Percentiles rank a stretch among this genome's conserved stretches.
phyloP scores from a whole-genome alignment of 805 yeast species.

The Kodamaea jinghongensis region DNA sequence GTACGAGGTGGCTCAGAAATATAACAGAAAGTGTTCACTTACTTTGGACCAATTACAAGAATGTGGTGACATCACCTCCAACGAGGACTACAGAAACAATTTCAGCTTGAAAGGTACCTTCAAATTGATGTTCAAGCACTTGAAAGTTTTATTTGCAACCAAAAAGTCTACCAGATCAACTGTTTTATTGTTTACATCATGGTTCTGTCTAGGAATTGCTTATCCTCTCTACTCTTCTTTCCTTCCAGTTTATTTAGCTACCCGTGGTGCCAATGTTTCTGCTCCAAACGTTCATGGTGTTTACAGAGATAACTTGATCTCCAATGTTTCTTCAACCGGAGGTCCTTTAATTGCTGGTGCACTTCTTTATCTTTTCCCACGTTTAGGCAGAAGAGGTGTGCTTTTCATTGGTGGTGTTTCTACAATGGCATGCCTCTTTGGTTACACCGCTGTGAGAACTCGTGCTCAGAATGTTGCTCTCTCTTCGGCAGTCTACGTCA shows the following conservation, averaged over 20 bases:
- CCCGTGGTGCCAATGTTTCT: slow-evolving; percentile 47
- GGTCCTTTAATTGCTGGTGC: slow-evolving; percentile 56
- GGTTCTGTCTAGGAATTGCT: slow-evolving; percentile 48
- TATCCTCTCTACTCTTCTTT: slow-evolving; percentile 56
- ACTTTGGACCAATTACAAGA: slow-evolving; percentile 21
- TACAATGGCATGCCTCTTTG: slow-evolving; percentile 22
- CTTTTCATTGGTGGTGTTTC: slow-evolving; percentile 18
- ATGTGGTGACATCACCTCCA: slow-evolving; percentile 17
- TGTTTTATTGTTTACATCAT: slow-evolving; percentile 12
- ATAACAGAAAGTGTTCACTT: slow-evolving; percentile 20
- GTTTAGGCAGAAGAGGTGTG: slow-evolving; percentile 19
- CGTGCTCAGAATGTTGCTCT: slow-evolving; percentile 18
- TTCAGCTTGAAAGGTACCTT: slow-evolving; percentile 7
- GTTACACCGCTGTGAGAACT: slow-evolving; percentile 18
- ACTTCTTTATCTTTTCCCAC: slow-evolving; percentile 17
- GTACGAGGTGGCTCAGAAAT: slow-evolving; percentile 39
- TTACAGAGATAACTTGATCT: slow-evolving; percentile 49
- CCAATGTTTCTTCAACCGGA: slow-evolving; percentile 45
- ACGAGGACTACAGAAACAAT: slow-evolving; percentile 19
- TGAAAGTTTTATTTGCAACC: slow-evolving; percentile 12
- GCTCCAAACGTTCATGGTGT: slow-evolving; percentile 37
- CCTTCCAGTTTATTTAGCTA: slow-evolving; percentile 38
- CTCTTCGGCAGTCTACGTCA: slow-evolving; percentile 16
- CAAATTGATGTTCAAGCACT: slow-evolving; percentile 8
- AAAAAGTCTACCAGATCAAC: slow-evolving; percentile 9